Evolutionary conservation across 2,329 filamentous ascomycete genomes (phyloP), one percentile per base, ranked within the genome.

Genomic region (Cercospora nicotianae): DNA sequence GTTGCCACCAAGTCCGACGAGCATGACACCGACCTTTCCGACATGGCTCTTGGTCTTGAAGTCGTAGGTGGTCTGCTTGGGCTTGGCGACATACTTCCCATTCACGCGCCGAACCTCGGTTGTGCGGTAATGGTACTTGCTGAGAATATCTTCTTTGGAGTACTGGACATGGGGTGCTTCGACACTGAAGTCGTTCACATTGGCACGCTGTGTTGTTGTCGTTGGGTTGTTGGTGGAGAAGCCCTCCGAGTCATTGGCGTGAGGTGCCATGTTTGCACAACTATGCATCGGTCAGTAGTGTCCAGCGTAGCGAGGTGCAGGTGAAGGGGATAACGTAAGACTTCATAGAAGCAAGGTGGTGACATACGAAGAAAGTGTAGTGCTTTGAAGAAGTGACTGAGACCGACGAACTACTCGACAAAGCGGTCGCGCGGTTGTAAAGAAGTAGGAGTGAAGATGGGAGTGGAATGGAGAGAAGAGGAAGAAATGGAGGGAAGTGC

Each of bases 1-100:
- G 88, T 99, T 99, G 78, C 95, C 95, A 82, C 95, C 95, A 89
- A 91, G 94, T 72, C 95, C 95, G 74, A 99, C 94, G 73, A 99
- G 87, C 95, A 99, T 98, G 84, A 97, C 88, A 78, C 95, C 95
- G 74, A 93, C 88, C 86, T 94, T 96, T 82, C 93, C 93, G 68
- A 98, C 87, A 82, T 91, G 92, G 80, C 94, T 93, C 80, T 97
- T 91, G 77, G 95, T 92, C 87, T 97, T 96, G 91, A 99, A 98
- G 85, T 97, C 91, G 81, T 98, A 99, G 74, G 90, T 83, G 71
- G 91, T 95, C 83, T 96, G 91, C 82, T 91, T 91, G 77, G 95
- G 95, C 70, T 88, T 90, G 69, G 93, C 95, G 68, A 94, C 87
- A 80, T 90, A 90, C 81, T 91, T 91, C 80, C 93, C 94, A 74